phyloP scores from a whole-genome alignment of 1,284 basidiomycete species.

The Pseudozyma sp. region DNA sequence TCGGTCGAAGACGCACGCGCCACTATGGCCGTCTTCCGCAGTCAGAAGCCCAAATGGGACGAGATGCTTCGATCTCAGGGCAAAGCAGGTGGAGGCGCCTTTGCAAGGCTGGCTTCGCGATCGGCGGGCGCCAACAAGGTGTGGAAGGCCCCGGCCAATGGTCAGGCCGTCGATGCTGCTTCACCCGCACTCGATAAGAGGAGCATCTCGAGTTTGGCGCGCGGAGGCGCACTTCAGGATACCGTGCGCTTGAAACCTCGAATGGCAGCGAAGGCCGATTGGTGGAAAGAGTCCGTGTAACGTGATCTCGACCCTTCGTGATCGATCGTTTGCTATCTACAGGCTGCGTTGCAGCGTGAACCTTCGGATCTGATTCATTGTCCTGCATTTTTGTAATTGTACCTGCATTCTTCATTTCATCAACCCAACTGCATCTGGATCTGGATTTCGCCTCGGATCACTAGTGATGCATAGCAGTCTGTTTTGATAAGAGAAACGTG shows the following conservation, averaged over 20 bases:
- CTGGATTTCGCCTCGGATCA: too few species aligned
- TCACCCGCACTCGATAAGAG: constrained; percentile 35
- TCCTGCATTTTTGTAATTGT: constrained; percentile 18
- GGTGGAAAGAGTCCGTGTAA: constrained; percentile 50
- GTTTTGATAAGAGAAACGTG: too few species aligned
- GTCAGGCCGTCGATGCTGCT: constrained; percentile 25
- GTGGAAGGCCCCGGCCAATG: constrained; percentile 30
- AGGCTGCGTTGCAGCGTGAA: neutral
- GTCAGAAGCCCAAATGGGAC: constrained; percentile 90
- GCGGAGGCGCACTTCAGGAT: constrained; percentile 12
- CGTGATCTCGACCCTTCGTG: neutral
- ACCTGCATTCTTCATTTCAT: constrained; percentile 13
- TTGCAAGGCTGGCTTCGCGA: constrained; percentile 10
- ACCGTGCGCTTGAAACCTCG: constrained; percentile 34
- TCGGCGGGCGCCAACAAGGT: constrained; percentile 23
- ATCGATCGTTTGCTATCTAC: neutral
- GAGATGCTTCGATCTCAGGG: constrained; percentile 33
- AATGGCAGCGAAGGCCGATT: constrained; percentile 42
- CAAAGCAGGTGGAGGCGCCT: neutral
- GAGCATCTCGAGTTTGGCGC: constrained; percentile 7
- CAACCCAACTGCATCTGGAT: neutral
- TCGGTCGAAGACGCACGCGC: constrained; percentile 84
- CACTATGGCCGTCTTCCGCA: constrained; percentile 91
- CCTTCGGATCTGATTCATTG: neutral
- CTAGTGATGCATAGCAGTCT: too few species aligned